These are phyloP conservation scores for Beauveria sp. DNA, from an alignment of 2,329 filamentous ascomycete species.

Conservation along the genomic window DNA sequence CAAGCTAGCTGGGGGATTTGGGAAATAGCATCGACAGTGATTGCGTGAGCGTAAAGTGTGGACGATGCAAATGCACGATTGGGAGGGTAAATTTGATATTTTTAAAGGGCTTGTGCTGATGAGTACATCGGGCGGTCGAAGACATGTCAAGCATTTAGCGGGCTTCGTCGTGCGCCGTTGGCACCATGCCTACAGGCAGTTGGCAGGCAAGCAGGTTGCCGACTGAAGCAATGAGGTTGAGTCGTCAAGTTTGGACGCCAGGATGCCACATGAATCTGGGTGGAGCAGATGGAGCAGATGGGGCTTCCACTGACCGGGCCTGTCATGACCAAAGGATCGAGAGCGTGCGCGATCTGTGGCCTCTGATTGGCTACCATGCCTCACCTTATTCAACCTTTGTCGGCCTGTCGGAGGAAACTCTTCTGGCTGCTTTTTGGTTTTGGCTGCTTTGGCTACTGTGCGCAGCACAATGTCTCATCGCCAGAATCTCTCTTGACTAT, in stretches of 20 bases:
- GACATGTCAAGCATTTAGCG: too few species aligned
- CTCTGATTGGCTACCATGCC: slow-evolving; percentile 7
- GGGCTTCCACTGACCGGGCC: background rate
- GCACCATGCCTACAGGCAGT: background rate
- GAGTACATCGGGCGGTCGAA: too few species aligned
- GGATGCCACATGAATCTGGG: background rate
- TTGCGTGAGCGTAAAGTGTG: background rate
- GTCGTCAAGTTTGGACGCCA: background rate
- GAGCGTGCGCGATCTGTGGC: slow-evolving; percentile 2
- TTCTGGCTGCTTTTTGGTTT: background rate
- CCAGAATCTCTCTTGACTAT: too few species aligned
- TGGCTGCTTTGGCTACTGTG: too few species aligned
- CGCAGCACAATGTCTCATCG: too few species aligned
- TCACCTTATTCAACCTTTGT: background rate
- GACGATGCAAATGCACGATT: background rate
- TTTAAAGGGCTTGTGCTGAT: background rate
- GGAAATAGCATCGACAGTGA: too few species aligned
- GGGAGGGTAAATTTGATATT: background rate
- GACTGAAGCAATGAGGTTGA: background rate
- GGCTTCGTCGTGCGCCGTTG: background rate
- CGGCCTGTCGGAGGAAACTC: background rate
- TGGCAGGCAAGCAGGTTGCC: background rate
- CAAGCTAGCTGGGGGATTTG: too few species aligned
- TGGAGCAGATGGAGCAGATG: background rate
- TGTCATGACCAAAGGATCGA: slow-evolving; percentile 7